phyloP scores from a whole-genome alignment of 768 basidiomycete genomes.

The Saitozyma podzolica region DNA sequence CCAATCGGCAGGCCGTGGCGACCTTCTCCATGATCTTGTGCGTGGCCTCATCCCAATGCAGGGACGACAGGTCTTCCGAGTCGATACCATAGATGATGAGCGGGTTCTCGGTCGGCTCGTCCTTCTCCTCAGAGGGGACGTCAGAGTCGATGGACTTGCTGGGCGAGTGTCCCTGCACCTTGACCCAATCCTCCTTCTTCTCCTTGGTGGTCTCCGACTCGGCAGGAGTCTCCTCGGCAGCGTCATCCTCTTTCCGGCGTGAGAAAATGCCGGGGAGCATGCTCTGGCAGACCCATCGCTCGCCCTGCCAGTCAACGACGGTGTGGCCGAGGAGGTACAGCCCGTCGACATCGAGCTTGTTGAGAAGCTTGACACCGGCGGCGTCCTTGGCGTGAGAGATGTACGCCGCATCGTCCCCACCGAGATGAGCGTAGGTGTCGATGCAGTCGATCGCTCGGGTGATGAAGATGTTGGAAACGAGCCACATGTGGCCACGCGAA shows the following conservation, averaged over 20 bases:
- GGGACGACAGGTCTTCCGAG: conserved; percentile 50
- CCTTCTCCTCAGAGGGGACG: neutral
- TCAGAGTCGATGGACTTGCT: conserved; percentile 21
- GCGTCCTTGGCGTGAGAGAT: conserved; percentile 56
- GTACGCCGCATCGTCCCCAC: conserved; percentile 55
- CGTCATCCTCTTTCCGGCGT: conserved; percentile 38
- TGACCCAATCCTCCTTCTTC: conserved; percentile 52
- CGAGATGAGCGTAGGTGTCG: conserved; percentile 53
- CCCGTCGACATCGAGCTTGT: conserved; percentile 54
- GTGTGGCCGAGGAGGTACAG: conserved; percentile 54
- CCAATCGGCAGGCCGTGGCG: conserved; percentile 52
- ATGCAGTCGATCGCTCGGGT: conserved; percentile 55
- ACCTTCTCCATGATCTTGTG: conserved; percentile 54
- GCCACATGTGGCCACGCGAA: conserved; percentile 53
- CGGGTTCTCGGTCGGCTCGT: conserved; percentile 44
- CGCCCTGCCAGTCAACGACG: conserved; percentile 55
- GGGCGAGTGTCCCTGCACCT: conserved; percentile 33
- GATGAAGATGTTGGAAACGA: conserved; percentile 56
- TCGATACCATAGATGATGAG: conserved; percentile 57
- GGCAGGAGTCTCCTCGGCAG: conserved; percentile 15
- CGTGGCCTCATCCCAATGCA: conserved; percentile 52
- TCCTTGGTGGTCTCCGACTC: conserved; percentile 28
- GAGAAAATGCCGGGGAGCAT: conserved; percentile 56
- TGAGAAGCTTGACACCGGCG: conserved; percentile 53
- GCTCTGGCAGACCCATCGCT: conserved; percentile 56